Percentiles rank a stretch among this genome's conserved stretches.
Conservation (phyloP, 2,329 filamentous ascomycete genomes). For the Metarhizium rileyi region DNA sequence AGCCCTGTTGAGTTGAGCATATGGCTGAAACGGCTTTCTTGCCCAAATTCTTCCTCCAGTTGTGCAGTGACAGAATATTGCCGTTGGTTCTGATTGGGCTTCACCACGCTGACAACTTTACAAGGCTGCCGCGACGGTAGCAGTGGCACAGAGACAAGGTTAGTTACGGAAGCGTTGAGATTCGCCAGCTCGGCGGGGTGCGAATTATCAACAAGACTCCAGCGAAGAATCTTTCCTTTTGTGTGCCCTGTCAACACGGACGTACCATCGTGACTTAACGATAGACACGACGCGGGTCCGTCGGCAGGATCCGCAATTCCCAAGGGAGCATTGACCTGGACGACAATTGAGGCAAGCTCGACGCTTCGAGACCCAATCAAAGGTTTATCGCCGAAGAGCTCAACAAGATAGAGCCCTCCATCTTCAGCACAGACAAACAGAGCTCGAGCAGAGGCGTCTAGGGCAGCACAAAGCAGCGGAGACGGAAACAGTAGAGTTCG, state of each 20-base stretch:
- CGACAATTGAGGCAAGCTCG: conserved; percentile 46
- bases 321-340: conserved; percentile 44
- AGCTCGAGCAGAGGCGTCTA: conserved; percentile 78
- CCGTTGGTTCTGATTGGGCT: conserved; percentile 62
- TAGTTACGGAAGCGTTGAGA: conserved; percentile 74
- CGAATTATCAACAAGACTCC: conserved; percentile 66
- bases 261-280: conserved; percentile 74
- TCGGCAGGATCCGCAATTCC: conserved; percentile 50
- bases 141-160: conserved; percentile 64
- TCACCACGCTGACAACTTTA: conserved; percentile 56
- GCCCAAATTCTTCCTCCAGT: conserved; percentile 36
- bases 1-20: conserved; percentile 39
- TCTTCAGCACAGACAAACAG: conserved; percentile 75
- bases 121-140: conserved; percentile 30
- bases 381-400: conserved; percentile 53
- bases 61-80: conserved; percentile 59
- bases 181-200: conserved; percentile 59
- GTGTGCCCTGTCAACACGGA: conserved; percentile 71
- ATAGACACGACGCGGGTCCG: conserved; percentile 58
- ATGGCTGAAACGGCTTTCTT: conserved; percentile 32
- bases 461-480: conserved; percentile 58
- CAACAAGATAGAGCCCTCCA: conserved; percentile 68
- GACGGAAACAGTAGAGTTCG: conserved; percentile 73
- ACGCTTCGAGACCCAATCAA: conserved; percentile 42
- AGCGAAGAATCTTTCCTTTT: conserved; percentile 67